Conservation (phyloP, 164 flowering plant genomes). For the Pachysandra terminalis region DNA sequence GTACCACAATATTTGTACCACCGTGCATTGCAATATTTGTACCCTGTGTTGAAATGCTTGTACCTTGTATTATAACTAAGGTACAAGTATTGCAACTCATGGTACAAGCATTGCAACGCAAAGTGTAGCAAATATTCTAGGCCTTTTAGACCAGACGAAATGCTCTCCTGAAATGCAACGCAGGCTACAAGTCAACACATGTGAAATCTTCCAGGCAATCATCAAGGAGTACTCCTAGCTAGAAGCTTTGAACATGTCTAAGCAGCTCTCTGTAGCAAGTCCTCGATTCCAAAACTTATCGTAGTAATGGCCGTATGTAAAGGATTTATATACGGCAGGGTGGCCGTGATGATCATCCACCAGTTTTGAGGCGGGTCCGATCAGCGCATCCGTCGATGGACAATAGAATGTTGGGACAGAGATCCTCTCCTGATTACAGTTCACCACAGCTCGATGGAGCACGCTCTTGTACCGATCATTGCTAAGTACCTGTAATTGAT, state of each 20-base stretch:
- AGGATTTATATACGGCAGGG: conserved; percentile 36
- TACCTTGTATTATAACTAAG: too few species aligned
- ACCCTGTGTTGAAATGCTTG: too few species aligned
- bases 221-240: too few species aligned
- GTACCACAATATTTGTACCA: too few species aligned
- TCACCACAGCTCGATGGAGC: conserved; percentile 61
- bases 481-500: conserved; percentile 73
- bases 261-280: conserved; percentile 28
- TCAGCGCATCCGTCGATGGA: conserved; percentile 47
- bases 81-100: too few species aligned
- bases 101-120: too few species aligned
- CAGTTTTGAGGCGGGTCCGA: conserved; percentile 37
- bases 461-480: conserved; percentile 63
- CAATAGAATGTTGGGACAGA: conserved; percentile 61
- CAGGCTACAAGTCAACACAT: too few species aligned
- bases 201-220: too few species aligned
- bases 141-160: too few species aligned
- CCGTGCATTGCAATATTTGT: too few species aligned
- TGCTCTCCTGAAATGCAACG: too few species aligned
- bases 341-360: conserved; percentile 12
- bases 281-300: conserved; percentile 46
- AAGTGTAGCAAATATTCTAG: too few species aligned
- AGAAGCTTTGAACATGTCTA: conserved; percentile 41
- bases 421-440: conserved; percentile 41
- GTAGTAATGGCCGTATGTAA: conserved; percentile 38